Conservation (phyloP, 768 basidiomycete species). For the Calocybe indica region DNA sequence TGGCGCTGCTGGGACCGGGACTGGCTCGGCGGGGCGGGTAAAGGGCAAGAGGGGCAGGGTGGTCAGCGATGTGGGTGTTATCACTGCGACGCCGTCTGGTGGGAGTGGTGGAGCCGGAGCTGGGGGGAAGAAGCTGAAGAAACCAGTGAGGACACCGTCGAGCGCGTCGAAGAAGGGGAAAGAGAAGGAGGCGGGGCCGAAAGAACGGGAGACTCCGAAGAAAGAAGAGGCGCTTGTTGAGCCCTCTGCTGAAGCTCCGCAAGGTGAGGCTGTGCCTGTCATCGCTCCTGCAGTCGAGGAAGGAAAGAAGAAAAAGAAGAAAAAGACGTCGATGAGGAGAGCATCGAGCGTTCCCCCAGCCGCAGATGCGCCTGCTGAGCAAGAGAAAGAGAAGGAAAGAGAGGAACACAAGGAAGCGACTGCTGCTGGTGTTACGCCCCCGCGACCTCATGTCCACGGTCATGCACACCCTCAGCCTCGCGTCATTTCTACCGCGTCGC, state of each 20-base stretch:
- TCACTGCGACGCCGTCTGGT: neutral
- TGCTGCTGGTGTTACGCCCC: too few species aligned
- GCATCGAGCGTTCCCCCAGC: constrained; percentile 14
- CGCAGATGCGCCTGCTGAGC: neutral
- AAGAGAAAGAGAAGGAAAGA: too few species aligned
- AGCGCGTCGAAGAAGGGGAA: neutral
- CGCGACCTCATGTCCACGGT: too few species aligned
- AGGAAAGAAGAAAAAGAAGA: constrained; percentile 4
- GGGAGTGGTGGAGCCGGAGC: neutral
- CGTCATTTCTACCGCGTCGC: too few species aligned
- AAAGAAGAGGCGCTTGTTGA: neutral
- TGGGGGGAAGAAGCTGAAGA: constrained; percentile 6
- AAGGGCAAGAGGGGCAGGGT: neutral
- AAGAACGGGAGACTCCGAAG: neutral
- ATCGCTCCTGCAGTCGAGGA: neutral
- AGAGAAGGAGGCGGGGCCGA: neutral
- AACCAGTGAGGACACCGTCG: constrained; percentile 1
- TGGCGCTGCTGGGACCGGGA: neutral
- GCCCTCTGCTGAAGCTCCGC: neutral
- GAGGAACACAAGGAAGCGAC: too few species aligned
- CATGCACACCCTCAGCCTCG: too few species aligned
- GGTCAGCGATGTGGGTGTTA: neutral
- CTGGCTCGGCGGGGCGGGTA: neutral
- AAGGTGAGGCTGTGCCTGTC: too few species aligned
- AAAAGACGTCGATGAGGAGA: constrained; percentile 7